A percentile compares a stretch with the other conserved stretches of the same genome.
These are phyloP conservation scores for Tilletiopsis washingtonensis DNA, from an alignment of 1,284 basidiomycete species.

Conservation along the genomic window DNA sequence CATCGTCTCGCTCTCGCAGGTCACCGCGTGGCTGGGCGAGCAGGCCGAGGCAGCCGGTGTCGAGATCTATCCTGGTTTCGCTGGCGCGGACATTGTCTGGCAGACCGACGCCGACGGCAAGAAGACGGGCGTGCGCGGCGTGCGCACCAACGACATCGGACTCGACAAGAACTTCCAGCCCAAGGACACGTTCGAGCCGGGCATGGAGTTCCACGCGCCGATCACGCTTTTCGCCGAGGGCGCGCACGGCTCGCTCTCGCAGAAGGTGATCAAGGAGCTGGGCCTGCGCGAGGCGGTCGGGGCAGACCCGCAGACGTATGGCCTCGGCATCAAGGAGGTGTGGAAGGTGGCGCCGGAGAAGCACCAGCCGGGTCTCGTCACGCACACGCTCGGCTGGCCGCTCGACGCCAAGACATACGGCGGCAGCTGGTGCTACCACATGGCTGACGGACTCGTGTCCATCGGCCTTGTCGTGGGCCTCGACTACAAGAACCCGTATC, in stretches of 20 bases:
- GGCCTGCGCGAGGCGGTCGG: conserved; percentile 61
- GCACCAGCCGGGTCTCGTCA: conserved; percentile 73
- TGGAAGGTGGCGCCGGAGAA: conserved; percentile 78
- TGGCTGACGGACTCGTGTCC: conserved; percentile 84
- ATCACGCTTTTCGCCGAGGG: conserved; percentile 94
- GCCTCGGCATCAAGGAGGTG: conserved; percentile 93
- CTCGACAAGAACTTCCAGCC: conserved; percentile 68
- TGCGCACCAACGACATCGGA: conserved; percentile 91
- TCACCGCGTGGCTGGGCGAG: conserved; percentile 80
- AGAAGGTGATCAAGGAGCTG: conserved; percentile 71
- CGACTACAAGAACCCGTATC: conserved; percentile 89
- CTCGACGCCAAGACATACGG: conserved; percentile 79
- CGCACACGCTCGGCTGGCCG: conserved; percentile 93
- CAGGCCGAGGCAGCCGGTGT: conserved; percentile 87
- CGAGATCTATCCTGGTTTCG: conserved; percentile 95
- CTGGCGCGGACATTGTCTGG: conserved; percentile 74
- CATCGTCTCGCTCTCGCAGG: conserved; percentile 78
- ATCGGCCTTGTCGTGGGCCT: conserved; percentile 87
- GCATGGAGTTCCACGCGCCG: conserved; percentile 91
- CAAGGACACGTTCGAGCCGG: conserved; percentile 87
- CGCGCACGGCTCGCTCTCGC: conserved; percentile 84
- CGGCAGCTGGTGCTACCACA: conserved; percentile 90
- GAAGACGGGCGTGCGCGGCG: conserved; percentile 61
- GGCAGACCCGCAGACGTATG: conserved; percentile 87
- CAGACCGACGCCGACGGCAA: conserved; percentile 59